Conservation (phyloP, 2,329 filamentous ascomycete species). For the Pyricularia grisea region DNA sequence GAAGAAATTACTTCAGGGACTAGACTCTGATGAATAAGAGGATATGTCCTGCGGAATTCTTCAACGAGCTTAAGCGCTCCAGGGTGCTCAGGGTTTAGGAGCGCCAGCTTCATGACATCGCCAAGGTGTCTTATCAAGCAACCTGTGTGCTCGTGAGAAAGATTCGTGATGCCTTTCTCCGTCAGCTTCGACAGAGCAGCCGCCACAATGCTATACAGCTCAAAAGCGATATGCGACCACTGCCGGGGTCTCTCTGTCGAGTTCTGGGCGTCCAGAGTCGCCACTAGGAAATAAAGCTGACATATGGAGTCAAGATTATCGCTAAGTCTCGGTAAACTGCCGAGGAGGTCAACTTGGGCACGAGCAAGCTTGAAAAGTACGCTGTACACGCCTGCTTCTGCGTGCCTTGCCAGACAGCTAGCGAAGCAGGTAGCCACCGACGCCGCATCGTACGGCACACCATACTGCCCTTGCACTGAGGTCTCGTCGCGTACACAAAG, state of each 20-base stretch:
- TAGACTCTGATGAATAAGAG: slow-evolving; percentile 26
- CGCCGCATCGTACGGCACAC: slow-evolving; percentile 19
- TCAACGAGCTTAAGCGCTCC: slow-evolving; percentile 23
- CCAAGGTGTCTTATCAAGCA: slow-evolving; percentile 29
- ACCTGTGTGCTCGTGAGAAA: slow-evolving; percentile 34
- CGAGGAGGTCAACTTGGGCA: slow-evolving; percentile 28
- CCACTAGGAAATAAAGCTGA: slow-evolving; percentile 20
- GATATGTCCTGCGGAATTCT: slow-evolving; percentile 22
- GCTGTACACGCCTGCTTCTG: slow-evolving; percentile 30
- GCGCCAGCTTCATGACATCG: slow-evolving; percentile 30
- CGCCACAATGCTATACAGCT: slow-evolving; percentile 33
- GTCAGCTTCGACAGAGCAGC: slow-evolving; percentile 34
- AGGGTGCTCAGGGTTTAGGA: slow-evolving; percentile 24
- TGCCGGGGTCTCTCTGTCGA: slow-evolving; percentile 6
- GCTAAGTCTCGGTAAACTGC: slow-evolving; percentile 34
- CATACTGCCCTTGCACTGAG: slow-evolving; percentile 17
- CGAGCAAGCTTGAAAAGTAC: slow-evolving; percentile 32
- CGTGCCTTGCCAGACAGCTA: slow-evolving; percentile 13
- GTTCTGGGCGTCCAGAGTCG: neutral
- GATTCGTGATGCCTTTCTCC: slow-evolving; percentile 44
- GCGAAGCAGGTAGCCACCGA: slow-evolving; percentile 36
- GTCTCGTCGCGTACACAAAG: slow-evolving; percentile 1
- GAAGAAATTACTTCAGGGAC: slow-evolving; percentile 42
- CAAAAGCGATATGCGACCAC: slow-evolving; percentile 17
- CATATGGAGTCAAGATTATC: slow-evolving; percentile 31